These are phyloP conservation scores for Parastagonospora nodorum DNA, from an alignment of 2,329 filamentous ascomycete species.

Conservation along the genomic window DNA sequence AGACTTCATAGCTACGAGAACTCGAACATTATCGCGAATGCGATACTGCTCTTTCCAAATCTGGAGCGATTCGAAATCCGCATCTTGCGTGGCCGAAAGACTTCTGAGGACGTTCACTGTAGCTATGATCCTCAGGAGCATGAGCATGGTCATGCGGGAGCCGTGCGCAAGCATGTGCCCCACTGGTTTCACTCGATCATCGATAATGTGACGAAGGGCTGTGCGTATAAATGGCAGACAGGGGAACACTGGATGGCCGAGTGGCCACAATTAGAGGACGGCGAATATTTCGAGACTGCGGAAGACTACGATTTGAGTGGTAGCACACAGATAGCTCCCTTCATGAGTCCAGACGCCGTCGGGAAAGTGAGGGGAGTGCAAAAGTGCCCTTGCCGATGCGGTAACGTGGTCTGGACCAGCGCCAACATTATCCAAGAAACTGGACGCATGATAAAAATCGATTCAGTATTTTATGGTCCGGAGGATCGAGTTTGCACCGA, in stretches of 20 bases:
- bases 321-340: background rate
- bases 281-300: background rate
- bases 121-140: background rate
- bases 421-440: conserved; percentile 2
- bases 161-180: background rate
- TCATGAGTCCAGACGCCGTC: background rate
- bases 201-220: background rate
- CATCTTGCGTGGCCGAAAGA: background rate
- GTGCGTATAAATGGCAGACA: background rate
- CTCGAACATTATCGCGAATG: conserved; percentile 3
- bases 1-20: background rate
- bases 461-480: conserved; percentile 1
- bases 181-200: conserved; percentile 3
- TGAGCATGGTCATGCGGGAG: background rate
- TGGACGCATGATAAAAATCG: conserved; percentile 1
- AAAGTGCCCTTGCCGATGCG: conserved; percentile 2
- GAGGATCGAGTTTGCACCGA: background rate
- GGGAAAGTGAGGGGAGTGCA: conserved; percentile 1
- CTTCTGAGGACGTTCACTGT: too few species aligned
- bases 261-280: conserved; percentile 2
- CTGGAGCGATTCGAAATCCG: conserved; percentile 3
- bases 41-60: conserved; percentile 5
- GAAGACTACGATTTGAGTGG: background rate
- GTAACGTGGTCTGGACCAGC: conserved; percentile 1
- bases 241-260: conserved; percentile 1